Evolutionary conservation across 345 rosid genomes (phyloP).

Genomic region (Syzygium oleosum): DNA sequence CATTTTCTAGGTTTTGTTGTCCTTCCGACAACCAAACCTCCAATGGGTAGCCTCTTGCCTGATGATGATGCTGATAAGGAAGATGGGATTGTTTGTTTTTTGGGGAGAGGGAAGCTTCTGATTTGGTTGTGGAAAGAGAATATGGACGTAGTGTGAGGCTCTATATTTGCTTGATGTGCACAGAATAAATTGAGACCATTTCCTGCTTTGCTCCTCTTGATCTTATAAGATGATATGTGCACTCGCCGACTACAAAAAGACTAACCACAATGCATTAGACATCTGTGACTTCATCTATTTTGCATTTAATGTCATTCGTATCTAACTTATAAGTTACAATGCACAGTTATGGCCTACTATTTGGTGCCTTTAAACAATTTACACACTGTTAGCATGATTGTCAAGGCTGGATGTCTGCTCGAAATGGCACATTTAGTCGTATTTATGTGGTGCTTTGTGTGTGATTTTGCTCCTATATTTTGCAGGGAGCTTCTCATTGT

Average conservation of each 20-base stretch:
- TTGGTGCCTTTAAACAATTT: not conserved
- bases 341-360: rapidly evolving
- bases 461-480: not conserved
- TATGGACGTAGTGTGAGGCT: not conserved
- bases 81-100: not conserved
- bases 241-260: not conserved
- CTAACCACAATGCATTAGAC: not conserved
- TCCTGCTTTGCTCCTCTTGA: not conserved
- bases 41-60: not conserved
- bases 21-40: not conserved
- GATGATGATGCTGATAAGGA: not conserved
- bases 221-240: not conserved
- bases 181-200: not conserved
- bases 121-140: not conserved
- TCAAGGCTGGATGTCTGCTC: not conserved
- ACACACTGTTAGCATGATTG: not conserved
- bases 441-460: not conserved
- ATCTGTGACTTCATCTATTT: not conserved
- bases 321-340: not conserved
- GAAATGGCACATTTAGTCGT: not conserved
- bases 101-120: not conserved
- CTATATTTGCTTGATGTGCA: not conserved
- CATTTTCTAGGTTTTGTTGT: not conserved
- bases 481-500: not conserved
- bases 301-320: not conserved